phyloP scores from a whole-genome alignment of 169 alveolate species.

The Eimeria mitis region DNA sequence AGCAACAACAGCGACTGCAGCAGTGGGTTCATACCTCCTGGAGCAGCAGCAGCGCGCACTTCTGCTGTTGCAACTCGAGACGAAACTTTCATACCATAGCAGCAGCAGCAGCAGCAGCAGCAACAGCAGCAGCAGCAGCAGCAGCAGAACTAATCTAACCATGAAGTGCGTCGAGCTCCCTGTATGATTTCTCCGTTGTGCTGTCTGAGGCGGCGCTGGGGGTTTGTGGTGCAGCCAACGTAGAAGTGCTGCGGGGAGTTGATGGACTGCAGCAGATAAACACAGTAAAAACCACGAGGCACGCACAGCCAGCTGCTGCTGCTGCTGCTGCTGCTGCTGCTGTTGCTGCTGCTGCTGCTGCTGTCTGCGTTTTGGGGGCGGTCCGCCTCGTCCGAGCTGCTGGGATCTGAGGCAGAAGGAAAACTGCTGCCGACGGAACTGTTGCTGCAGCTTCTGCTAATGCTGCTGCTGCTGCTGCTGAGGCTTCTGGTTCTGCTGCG shows the following conservation, averaged over 20 bases:
- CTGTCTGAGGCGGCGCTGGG: slow-evolving; percentile 57
- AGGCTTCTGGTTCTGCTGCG: slow-evolving; percentile 65
- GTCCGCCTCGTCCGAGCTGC: slow-evolving; percentile 41
- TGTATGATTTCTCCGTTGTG: slow-evolving; percentile 65
- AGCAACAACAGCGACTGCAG: too few relatives aligned
- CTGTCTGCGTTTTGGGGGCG: neutral
- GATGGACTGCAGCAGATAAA: slow-evolving; percentile 55
- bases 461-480: slow-evolving; percentile 21
- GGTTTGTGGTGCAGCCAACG: slow-evolving; percentile 72
- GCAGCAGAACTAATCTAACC: neutral
- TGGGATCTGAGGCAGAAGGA: slow-evolving; percentile 9
- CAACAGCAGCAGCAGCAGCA: slow-evolving; percentile 30
- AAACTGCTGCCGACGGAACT: slow-evolving; percentile 32
- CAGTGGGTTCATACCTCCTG: too few relatives aligned
- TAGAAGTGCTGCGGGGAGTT: slow-evolving; percentile 37
- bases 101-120: slow-evolving; percentile 22
- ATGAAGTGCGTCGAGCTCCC: slow-evolving; percentile 54
- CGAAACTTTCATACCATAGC: neutral
- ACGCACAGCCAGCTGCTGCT: slow-evolving; percentile 8
- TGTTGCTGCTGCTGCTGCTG: neutral
- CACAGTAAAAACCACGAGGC: slow-evolving; percentile 52
- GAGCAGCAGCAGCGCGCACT: neutral
- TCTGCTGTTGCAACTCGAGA: neutral
- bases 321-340: slow-evolving; percentile 25
- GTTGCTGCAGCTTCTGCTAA: slow-evolving; percentile 47